phyloP scores from a whole-genome alignment of 169 alveolate genomes.

The Cryptosporidium ubiquitum region DNA sequence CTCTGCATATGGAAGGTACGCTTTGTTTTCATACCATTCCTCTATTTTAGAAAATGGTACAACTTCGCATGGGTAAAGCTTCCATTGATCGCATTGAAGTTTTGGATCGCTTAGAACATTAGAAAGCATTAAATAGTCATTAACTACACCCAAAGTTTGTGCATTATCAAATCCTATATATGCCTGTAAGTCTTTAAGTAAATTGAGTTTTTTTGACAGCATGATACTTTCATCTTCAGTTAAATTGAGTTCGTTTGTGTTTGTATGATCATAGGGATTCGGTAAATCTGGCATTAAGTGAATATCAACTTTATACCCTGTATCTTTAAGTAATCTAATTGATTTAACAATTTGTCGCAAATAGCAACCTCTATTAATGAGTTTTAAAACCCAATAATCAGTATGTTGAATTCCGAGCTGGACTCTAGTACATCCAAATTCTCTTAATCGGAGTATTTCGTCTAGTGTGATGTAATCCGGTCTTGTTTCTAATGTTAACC shows the following conservation, averaged over 20 bases:
- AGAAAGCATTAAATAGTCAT: conserved; percentile 90
- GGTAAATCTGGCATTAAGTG: conserved; percentile 95
- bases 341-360: conserved; percentile 86
- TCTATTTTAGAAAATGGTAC: conserved; percentile 92
- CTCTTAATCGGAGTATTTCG: conserved; percentile 86
- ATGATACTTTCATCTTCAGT: not conserved
- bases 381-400: conserved; percentile 84
- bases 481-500: conserved; percentile 90
- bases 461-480: conserved; percentile 91
- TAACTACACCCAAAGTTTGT: conserved; percentile 77
- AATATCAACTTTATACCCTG: conserved; percentile 93
- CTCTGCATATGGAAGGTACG: conserved; percentile 90
- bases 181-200: conserved; percentile 30
- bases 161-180: conserved; percentile 56
- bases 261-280: conserved; percentile 77
- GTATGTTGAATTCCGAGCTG: conserved; percentile 95
- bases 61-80: conserved; percentile 94
- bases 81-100: conserved; percentile 96
- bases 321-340: conserved; percentile 88
- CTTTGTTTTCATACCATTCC: conserved; percentile 88
- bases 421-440: conserved; percentile 92
- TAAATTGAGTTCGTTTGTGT: not conserved
- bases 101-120: conserved; percentile 84
- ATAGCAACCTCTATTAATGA: conserved; percentile 84
- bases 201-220: not conserved